Percentiles rank a stretch among this genome's conserved stretches.
Evolutionary conservation across 495 filamentous ascomycete species (phyloP).

Genomic region (Xanthoparmelia taractica): DNA sequence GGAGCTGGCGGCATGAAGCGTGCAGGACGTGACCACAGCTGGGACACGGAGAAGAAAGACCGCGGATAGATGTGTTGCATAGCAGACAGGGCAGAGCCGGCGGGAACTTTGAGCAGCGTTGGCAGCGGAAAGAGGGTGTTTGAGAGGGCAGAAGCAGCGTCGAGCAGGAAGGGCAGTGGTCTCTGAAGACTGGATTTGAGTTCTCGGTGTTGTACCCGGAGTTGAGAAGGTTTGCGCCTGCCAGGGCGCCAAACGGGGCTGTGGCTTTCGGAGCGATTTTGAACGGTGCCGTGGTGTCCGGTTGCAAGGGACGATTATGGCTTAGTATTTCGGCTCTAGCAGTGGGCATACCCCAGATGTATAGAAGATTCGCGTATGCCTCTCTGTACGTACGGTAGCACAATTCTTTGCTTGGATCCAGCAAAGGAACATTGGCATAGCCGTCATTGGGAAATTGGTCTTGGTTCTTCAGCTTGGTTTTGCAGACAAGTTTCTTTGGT

Average conservation of each 20-base stretch:
- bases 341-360: conserved; percentile 71
- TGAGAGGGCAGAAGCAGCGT: conserved; percentile 11
- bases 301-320: conserved; percentile 45
- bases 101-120: conserved; percentile 35
- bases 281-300: not conserved
- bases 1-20: conserved; percentile 42
- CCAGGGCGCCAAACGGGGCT: not conserved
- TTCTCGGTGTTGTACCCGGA: conserved; percentile 14
- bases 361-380: conserved; percentile 74
- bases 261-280: not conserved
- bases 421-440: conserved; percentile 56
- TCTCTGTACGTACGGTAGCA: conserved; percentile 65
- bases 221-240: conserved; percentile 5
- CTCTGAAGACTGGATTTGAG: conserved; percentile 37
- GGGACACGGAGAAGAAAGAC: conserved; percentile 46
- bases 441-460: conserved; percentile 70
- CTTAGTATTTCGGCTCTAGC: conserved; percentile 75
- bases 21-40: conserved; percentile 47
- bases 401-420: conserved; percentile 53
- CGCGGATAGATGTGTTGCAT: conserved; percentile 40
- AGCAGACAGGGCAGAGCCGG: conserved; percentile 40
- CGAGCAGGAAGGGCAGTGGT: conserved; percentile 38
- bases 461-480: conserved; percentile 64
- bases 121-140: conserved; percentile 32
- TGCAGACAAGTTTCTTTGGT: conserved; percentile 40